A percentile compares a stretch with the other conserved stretches of the same genome.
These are phyloP conservation scores for Penium margaritaceum DNA, from an alignment of 139 green algal genomes.

Conservation along the genomic window DNA sequence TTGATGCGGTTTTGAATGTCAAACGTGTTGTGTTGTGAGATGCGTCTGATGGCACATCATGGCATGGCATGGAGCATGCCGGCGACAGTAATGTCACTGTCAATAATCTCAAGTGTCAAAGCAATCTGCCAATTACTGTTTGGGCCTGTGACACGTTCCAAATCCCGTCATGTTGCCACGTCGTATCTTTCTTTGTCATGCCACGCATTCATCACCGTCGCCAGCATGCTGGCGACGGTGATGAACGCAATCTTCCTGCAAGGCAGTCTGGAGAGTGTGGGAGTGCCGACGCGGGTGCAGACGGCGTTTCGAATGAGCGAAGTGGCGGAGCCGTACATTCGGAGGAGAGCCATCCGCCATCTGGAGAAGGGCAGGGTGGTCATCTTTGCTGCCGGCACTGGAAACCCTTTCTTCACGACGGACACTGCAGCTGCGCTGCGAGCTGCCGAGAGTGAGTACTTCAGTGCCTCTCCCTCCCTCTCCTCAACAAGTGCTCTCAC, in stretches of 20 bases:
- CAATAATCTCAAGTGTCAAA: too few species aligned
- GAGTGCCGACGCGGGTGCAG: constrained; percentile 71
- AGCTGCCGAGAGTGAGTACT: constrained; percentile 70
- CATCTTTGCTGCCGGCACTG: constrained; percentile 91
- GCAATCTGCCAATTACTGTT: too few species aligned
- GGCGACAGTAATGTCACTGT: too few species aligned
- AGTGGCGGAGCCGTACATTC: constrained; percentile 95
- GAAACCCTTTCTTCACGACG: constrained; percentile 98
- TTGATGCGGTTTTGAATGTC: too few species aligned
- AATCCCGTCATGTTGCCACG: too few species aligned
- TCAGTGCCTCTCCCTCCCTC: background rate
- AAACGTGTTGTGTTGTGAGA: too few species aligned
- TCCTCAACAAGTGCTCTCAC: background rate
- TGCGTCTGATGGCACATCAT: too few species aligned
- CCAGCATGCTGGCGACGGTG: constrained; percentile 92
- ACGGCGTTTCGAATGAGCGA: constrained; percentile 90
- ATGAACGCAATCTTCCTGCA: constrained; percentile 94
- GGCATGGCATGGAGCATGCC: too few species aligned
- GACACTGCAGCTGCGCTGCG: constrained; percentile 90
- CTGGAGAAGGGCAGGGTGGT: constrained; percentile 86
- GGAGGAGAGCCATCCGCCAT: constrained; percentile 83
- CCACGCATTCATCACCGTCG: too few species aligned
- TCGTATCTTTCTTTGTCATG: too few species aligned
- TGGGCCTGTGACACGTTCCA: too few species aligned
- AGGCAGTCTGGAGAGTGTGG: constrained; percentile 61